Evolutionary conservation across 73 alveolate species (phyloP), one percentile per base, ranked within the genome.

Genomic region (Paraurostyla sp.): DNA sequence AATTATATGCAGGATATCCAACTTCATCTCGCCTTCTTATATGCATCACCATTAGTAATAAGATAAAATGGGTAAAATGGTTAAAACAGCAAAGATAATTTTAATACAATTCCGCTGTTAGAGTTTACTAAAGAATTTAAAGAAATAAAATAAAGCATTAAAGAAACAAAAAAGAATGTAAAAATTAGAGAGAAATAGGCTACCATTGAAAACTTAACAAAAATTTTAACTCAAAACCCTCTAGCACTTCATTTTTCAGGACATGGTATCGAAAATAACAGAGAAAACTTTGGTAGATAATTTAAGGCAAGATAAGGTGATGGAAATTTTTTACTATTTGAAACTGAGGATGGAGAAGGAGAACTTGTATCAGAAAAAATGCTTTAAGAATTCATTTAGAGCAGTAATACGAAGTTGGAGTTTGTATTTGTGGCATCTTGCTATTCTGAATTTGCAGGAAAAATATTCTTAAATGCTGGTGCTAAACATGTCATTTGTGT

Each of bases 401-500:
- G 65, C 11, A 43, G 81, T 48, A 83, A 65, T 9, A 71, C 92
- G 7, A 71, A 83, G 15, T 50, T 85, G 11, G 81, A 90, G 58
- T 68, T 84, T 69, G 95, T 76, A 18, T 88, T 90, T 38, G 91
- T 90, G 20, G 93, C 92, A 27, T 83, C 93, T 7, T 90, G 95
- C 75, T 73, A 83, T 48, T 83, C 93, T 22, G 92, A 90, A 73
- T 83, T 83, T 42, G 85, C 88, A 2, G 95, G 95, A 16, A 82
- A 75, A 35, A 84, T 90, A 29, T 89, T 89, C 52, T 52, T 84
- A 36, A 83, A 90, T 42, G 90, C 92, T 32, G 95, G 95, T 11
- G 87, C 88, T 3, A 60, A 83, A 29, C 95, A 90, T 54, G 95
- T 90, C 1, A 56, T 90, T 27, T 83, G 93, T 43, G 92, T 90